Base-by-base conservation (phyloP, 2,329 filamentous ascomycete genomes). In the Alternaria conjuncta region DNA sequence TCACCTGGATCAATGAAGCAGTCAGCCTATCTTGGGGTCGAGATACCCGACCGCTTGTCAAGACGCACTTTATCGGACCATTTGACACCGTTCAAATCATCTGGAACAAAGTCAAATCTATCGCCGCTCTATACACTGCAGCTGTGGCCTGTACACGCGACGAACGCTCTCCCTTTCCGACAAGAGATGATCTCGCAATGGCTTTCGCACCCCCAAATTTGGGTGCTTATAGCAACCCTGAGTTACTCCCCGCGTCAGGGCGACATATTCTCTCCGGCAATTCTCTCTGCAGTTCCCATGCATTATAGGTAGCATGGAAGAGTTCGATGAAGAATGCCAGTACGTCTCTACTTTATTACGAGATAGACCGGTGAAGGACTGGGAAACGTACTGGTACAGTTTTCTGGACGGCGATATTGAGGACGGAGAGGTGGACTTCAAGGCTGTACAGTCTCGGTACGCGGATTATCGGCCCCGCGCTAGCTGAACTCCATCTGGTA, bases 1-100 rank as follows among this genome's bases (percentile, higher is more conserved):
- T 36, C 32, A 36, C 32, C 5, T 36, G 32, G 32, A 36, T 36
- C 13, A 36, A 36, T 0, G 32, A 36, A 36, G 32, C 32, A 7
- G 3, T 2, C 3, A 36, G 32, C 32, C 1, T 36, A n/a, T 36
- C 32, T n/a, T 36, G 2, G 13, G 32, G 13, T 36, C 0, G 32
- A 3, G 3, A n/a, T 3, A 0, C 13, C 13, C 32, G 4, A 0
- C 13, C 6, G 5, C 7, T 4, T 2, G 0, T 36, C 32, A 36
- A 1, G 1, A 36, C 32, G 2, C 13, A 36, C 0, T 5, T 36
- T 4, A 2, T 36, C 0, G 32, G 32, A 9, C 32, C 32, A 0
- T 36, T n/a, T 4, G 32, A 36, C 13, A 36, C 32, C 4, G 32
- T 36, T 0, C 32, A 36, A 0, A 1, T 36, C 32, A 0, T 36